Conservation (phyloP, 805 yeast species). For the Saturnispora besseyi region DNA sequence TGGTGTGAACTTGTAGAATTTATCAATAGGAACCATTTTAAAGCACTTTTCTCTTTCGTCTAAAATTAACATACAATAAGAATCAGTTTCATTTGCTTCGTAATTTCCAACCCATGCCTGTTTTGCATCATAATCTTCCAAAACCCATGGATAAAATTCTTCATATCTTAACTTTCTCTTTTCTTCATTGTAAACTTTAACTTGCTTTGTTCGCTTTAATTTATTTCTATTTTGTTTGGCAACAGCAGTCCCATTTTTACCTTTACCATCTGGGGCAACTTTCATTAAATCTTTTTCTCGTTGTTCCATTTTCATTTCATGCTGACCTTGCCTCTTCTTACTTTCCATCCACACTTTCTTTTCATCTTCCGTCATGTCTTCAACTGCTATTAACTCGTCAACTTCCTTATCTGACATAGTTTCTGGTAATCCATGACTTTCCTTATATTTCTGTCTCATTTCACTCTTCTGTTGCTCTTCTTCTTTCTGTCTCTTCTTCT, state of each 20-base stretch:
- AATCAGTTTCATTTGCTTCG: slow-evolving; percentile 81
- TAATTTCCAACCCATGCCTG: slow-evolving; percentile 94
- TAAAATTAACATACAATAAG: slow-evolving; percentile 77
- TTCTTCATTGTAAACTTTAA: slow-evolving; percentile 69
- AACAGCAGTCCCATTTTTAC: slow-evolving; percentile 22
- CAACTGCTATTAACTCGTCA: slow-evolving; percentile 25
- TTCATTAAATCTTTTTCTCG: slow-evolving; percentile 45
- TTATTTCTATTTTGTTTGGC: slow-evolving; percentile 2
- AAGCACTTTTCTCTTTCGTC: slow-evolving; percentile 69
- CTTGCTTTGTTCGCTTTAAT: slow-evolving; percentile 68
- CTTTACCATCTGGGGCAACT: slow-evolving; percentile 91
- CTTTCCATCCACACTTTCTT: slow-evolving; percentile 26
- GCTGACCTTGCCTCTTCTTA: slow-evolving; percentile 21
- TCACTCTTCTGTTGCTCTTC: slow-evolving; percentile 29
- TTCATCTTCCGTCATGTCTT: slow-evolving; percentile 33
- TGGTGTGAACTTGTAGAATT: slow-evolving; percentile 87
- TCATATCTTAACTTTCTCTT: slow-evolving; percentile 84
- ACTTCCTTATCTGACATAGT: slow-evolving; percentile 17
- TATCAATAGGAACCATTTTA: slow-evolving; percentile 91
- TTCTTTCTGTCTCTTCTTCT: slow-evolving; percentile 41
- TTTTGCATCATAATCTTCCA: slow-evolving; percentile 91
- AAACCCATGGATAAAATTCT: slow-evolving; percentile 96
- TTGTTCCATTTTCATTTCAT: slow-evolving; percentile 29
- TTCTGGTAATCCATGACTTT: slow-evolving; percentile 5
- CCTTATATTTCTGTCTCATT: slow-evolving; percentile 30